Evolutionary conservation across 1,284 basidiomycete species (phyloP).

Genomic region (Apiotrichum siamense): DNA sequence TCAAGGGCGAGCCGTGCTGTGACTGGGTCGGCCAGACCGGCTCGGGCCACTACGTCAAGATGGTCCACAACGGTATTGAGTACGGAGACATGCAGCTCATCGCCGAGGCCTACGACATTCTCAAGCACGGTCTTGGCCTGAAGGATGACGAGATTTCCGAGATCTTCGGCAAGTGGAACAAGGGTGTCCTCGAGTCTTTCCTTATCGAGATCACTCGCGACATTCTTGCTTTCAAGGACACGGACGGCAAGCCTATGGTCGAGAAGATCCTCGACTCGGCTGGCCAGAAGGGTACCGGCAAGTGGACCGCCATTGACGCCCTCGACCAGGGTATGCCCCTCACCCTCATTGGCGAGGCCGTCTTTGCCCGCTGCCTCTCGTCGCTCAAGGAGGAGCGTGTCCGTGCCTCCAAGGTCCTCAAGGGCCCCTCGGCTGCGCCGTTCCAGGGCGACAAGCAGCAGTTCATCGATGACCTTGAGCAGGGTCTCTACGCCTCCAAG

Average conservation of each 20-base stretch:
- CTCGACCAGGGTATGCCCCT: slow-evolving; percentile 92
- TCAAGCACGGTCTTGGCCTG: slow-evolving; percentile 90
- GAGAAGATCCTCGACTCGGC: slow-evolving; percentile 92
- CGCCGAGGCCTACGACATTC: slow-evolving; percentile 95
- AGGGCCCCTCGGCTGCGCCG: slow-evolving; percentile 80
- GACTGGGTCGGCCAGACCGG: slow-evolving; percentile 98
- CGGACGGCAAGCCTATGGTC: slow-evolving; percentile 80
- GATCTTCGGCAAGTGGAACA: slow-evolving; percentile 92
- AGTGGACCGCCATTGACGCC: slow-evolving; percentile 99
- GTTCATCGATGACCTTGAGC: slow-evolving; percentile 95
- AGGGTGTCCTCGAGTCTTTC: slow-evolving; percentile 98
- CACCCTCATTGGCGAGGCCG: slow-evolving; percentile 98
- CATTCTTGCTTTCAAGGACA: slow-evolving; percentile 91
- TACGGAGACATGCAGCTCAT: slow-evolving; percentile 99
- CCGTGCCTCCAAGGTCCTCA: slow-evolving; percentile 83
- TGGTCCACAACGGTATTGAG: slow-evolving; percentile 70
- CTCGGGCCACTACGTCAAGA: slow-evolving; percentile 89
- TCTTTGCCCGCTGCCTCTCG: slow-evolving; percentile 97
- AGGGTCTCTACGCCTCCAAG: slow-evolving; percentile 98
- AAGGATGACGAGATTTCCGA: slow-evolving; percentile 78
- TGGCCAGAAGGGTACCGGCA: slow-evolving; percentile 99
- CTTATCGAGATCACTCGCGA: slow-evolving; percentile 96
- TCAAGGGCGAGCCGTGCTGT: slow-evolving; percentile 93
- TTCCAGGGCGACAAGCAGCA: slow-evolving; percentile 98
- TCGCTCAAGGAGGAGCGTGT: slow-evolving; percentile 95